A percentile compares a stretch with the other conserved stretches of the same genome.
Evolutionary conservation across 2,329 filamentous ascomycete species (phyloP).

Genomic region (Elsinoe batatas): DNA sequence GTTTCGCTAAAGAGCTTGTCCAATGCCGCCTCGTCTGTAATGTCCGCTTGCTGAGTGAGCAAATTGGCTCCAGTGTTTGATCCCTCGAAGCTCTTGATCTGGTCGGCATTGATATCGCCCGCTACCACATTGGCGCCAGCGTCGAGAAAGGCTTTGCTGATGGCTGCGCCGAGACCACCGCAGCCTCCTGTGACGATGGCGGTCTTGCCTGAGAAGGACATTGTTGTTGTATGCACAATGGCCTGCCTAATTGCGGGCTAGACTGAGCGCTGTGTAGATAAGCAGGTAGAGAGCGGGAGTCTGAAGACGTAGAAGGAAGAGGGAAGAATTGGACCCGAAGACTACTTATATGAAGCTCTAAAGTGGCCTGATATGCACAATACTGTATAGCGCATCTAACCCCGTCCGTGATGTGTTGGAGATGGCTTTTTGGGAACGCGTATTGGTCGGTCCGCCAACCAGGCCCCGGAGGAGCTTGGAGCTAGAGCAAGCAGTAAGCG

Average conservation of each 20-base stretch:
- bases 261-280: background rate
- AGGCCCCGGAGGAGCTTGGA: background rate
- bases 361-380: constrained; percentile 7
- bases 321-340: background rate
- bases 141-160: constrained; percentile 25
- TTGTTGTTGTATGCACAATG: background rate
- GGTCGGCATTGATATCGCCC: constrained; percentile 27
- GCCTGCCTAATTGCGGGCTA: background rate
- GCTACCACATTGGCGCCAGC: constrained; percentile 28
- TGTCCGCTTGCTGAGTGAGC: constrained; percentile 29
- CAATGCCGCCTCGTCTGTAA: constrained; percentile 29
- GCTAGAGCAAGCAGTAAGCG: background rate
- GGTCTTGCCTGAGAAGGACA: constrained; percentile 20
- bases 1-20: constrained; percentile 30
- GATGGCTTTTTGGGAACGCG: background rate
- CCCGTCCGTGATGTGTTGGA: background rate
- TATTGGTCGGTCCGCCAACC: background rate
- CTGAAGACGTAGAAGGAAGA: background rate
- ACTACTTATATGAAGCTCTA: background rate
- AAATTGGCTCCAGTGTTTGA: constrained; percentile 19
- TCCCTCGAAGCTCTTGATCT: constrained; percentile 23
- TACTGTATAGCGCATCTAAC: background rate
- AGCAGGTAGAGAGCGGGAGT: background rate
- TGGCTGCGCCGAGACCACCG: constrained; percentile 27
- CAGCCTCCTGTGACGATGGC: constrained; percentile 27